phyloP scores from a whole-genome alignment of 495 filamentous ascomycete genomes.

The Chaetomidium leptoderma region DNA sequence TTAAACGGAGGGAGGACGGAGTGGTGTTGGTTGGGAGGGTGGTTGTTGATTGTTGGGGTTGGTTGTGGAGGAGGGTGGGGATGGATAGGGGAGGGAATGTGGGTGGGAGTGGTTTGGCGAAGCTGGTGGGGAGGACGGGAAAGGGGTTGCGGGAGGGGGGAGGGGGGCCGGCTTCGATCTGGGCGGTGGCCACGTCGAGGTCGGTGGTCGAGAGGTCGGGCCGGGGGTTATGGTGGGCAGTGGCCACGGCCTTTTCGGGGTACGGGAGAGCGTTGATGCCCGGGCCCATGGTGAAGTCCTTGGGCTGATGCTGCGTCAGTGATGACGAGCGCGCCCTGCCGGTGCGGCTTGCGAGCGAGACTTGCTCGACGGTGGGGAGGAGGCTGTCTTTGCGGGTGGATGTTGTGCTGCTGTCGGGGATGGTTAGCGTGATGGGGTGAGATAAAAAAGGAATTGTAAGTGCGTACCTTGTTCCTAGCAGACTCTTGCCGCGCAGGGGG shows the following conservation, averaged over 20 bases:
- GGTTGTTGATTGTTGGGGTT: neutral
- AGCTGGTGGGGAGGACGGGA: neutral
- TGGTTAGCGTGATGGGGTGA: neutral
- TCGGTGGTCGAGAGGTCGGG: slow-evolving; percentile 21
- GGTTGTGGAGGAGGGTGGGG: neutral
- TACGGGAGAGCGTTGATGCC: neutral
- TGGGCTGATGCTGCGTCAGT: neutral
- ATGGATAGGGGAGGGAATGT: neutral
- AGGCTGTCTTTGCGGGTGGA: slow-evolving; percentile 19
- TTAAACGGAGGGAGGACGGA: no score
- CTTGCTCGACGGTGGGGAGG: slow-evolving; percentile 16
- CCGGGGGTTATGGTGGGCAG: slow-evolving; percentile 20
- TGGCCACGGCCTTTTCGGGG: neutral
- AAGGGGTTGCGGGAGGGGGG: neutral
- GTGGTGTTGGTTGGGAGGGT: neutral
- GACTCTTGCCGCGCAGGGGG: neutral
- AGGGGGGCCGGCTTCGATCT: neutral
- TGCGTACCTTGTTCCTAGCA: slow-evolving; percentile 4
- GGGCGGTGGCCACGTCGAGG: slow-evolving; percentile 7
- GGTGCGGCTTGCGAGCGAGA: slow-evolving; percentile 1
- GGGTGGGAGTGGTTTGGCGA: neutral
- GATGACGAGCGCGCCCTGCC: neutral
- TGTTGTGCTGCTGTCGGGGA: neutral
- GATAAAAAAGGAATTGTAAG: neutral
- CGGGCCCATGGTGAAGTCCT: neutral